These are phyloP conservation scores for Atalantia buxifolia DNA, from an alignment of 345 rosid genomes.

Conservation along the genomic window DNA sequence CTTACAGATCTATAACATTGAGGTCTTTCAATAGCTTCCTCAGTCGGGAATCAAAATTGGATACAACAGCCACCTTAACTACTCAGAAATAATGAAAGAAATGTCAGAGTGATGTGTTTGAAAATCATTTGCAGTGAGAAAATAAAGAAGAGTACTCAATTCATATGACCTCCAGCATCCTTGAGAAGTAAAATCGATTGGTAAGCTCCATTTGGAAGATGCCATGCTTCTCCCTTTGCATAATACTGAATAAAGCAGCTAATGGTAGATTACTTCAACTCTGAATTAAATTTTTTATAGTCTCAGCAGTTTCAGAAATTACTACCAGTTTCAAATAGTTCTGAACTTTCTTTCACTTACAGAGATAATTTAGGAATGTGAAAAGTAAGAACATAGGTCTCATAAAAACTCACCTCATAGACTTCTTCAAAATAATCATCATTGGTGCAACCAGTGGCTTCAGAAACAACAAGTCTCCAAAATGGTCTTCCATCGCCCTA, in stretches of 20 bases:
- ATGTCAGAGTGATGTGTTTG: conserved; percentile 4
- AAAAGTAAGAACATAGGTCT: not conserved
- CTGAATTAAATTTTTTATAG: not conserved
- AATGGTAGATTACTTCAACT: not conserved
- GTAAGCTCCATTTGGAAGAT: conserved; percentile 74
- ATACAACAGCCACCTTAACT: conserved; percentile 90
- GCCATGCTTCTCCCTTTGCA: conserved; percentile 86
- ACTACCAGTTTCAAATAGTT: not conserved
- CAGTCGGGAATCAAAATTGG: conserved; percentile 78
- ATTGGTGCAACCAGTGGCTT: conserved; percentile 76
- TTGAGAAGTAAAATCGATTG: conserved; percentile 58
- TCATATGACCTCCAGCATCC: conserved; percentile 77
- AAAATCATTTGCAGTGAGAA: conserved; percentile 7
- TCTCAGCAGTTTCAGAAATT: not conserved
- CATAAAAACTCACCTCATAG: conserved; percentile 48
- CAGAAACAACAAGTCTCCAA: conserved; percentile 76
- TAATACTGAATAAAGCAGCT: conserved; percentile 48
- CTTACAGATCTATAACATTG: conserved; percentile 74
- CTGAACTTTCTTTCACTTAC: not conserved
- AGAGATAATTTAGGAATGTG: not conserved
- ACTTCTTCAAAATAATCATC: conserved; percentile 85
- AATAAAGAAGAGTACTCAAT: conserved; percentile 25
- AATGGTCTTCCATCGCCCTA: conserved; percentile 93
- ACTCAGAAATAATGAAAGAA: conserved; percentile 25
- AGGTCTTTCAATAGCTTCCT: conserved; percentile 84